These are phyloP conservation scores for Populus hybrid DNA, from an alignment of 441 rosid species.

Conservation along the genomic window DNA sequence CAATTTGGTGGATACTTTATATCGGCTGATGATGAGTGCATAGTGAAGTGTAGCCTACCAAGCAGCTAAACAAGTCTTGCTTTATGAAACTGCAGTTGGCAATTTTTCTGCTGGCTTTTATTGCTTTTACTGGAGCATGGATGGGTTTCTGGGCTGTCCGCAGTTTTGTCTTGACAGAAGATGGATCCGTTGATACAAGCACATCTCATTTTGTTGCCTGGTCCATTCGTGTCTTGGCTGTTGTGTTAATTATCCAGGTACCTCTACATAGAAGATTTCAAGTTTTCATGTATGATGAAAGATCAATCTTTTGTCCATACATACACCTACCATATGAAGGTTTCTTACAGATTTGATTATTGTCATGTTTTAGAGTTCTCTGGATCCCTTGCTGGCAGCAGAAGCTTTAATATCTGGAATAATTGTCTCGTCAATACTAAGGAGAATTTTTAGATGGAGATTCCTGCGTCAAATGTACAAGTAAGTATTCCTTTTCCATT, in stretches of 20 bases:
- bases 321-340: not conserved
- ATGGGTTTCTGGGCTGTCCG: conserved; percentile 90
- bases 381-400: conserved; percentile 73
- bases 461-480: conserved; percentile 45
- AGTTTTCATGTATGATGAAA: not conserved
- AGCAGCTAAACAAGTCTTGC: conserved; percentile 1
- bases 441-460: conserved; percentile 43
- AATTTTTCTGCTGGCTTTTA: conserved; percentile 58
- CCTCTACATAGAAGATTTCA: conserved; percentile 9
- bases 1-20: not conserved
- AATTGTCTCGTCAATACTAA: conserved; percentile 39
- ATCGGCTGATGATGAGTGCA: not conserved
- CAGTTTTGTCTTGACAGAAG: conserved; percentile 73
- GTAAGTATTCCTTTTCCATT: conserved; percentile 33
- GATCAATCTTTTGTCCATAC: not conserved
- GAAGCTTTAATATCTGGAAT: conserved; percentile 56
- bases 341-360: conserved; percentile 5
- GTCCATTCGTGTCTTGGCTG: conserved; percentile 67
- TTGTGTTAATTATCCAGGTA: conserved; percentile 79
- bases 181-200: conserved; percentile 71
- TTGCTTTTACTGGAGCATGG: conserved; percentile 67
- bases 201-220: conserved; percentile 76
- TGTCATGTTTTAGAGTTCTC: conserved; percentile 52
- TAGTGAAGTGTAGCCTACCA: not conserved
- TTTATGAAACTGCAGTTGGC: conserved; percentile 52